Conservation (phyloP, 1,284 basidiomycete genomes). For the Cryptococcus sp. region DNA sequence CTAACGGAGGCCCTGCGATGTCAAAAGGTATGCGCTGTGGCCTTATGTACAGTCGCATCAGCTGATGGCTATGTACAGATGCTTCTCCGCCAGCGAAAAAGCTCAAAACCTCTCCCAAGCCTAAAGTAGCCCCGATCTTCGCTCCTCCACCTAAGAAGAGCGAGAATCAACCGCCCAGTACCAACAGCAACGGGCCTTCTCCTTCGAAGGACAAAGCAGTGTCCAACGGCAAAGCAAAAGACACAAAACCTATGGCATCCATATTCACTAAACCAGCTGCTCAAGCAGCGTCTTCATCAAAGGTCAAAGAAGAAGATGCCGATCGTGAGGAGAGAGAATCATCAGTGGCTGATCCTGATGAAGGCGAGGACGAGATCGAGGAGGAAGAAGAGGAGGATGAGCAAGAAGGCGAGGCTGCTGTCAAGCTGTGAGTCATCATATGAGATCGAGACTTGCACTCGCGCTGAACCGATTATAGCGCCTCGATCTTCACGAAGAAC, state of each 20-base stretch:
- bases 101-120: slow-evolving; percentile 23
- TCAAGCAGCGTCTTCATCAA: slow-evolving; percentile 22
- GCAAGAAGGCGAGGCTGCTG: slow-evolving; percentile 61
- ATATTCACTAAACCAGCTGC: slow-evolving; percentile 48
- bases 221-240: slow-evolving; percentile 18
- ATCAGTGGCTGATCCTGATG: slow-evolving; percentile 55
- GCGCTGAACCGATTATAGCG: slow-evolving; percentile 56
- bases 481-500: slow-evolving; percentile 55
- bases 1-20: neutral
- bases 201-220: slow-evolving; percentile 10
- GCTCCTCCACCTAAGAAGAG: slow-evolving; percentile 20
- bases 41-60: too few species aligned
- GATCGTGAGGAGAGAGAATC: slow-evolving; percentile 38
- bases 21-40: too few species aligned
- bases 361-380: slow-evolving; percentile 50
- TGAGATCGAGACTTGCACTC: neutral
- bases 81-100: slow-evolving; percentile 41
- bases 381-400: slow-evolving; percentile 55
- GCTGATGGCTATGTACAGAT: slow-evolving; percentile 7
- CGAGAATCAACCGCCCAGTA: neutral
- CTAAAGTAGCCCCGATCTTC: slow-evolving; percentile 33
- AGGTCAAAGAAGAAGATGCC: slow-evolving; percentile 31
- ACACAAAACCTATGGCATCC: slow-evolving; percentile 50
- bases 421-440: slow-evolving; percentile 62
- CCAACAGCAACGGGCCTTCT: slow-evolving; percentile 13